Conservation (phyloP, 2,329 filamentous ascomycete species). For the Phialophora macrospora region DNA sequence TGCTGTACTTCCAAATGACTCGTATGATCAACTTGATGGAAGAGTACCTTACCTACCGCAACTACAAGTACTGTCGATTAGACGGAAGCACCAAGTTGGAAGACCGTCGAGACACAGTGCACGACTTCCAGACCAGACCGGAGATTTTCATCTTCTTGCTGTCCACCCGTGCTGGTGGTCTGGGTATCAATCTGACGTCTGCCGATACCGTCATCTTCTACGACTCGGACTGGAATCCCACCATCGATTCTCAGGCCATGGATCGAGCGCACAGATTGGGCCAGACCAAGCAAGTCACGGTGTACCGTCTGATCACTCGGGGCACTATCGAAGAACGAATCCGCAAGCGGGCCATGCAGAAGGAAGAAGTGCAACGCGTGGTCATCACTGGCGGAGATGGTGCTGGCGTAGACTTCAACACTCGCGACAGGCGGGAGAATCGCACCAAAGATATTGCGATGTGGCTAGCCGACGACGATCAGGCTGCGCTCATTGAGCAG, state of each 20-base stretch:
- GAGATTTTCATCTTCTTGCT: slow-evolving; percentile 98
- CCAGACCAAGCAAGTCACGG: slow-evolving; percentile 92
- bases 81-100: slow-evolving; percentile 97
- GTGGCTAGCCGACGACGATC: slow-evolving; percentile 97
- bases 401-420: slow-evolving; percentile 94
- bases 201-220: slow-evolving; percentile 99
- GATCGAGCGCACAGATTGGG: slow-evolving; percentile 97
- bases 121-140: slow-evolving; percentile 91
- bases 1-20: slow-evolving; percentile 99
- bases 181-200: slow-evolving; percentile 95
- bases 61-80: slow-evolving; percentile 97
- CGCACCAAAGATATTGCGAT: slow-evolving; percentile 97
- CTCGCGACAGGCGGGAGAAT: slow-evolving; percentile 82
- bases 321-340: slow-evolving; percentile 98
- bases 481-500: slow-evolving; percentile 89
- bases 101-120: slow-evolving; percentile 92
- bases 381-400: slow-evolving; percentile 86
- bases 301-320: slow-evolving; percentile 95
- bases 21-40: slow-evolving; percentile 99
- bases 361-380: slow-evolving; percentile 97
- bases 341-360: slow-evolving; percentile 92
- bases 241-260: slow-evolving; percentile 98
- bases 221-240: slow-evolving; percentile 99
- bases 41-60: slow-evolving; percentile 96
- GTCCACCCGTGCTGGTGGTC: slow-evolving; percentile 92